Conservation (phyloP, 2,329 filamentous ascomycete species). For the Neofusicoccum sp. region DNA sequence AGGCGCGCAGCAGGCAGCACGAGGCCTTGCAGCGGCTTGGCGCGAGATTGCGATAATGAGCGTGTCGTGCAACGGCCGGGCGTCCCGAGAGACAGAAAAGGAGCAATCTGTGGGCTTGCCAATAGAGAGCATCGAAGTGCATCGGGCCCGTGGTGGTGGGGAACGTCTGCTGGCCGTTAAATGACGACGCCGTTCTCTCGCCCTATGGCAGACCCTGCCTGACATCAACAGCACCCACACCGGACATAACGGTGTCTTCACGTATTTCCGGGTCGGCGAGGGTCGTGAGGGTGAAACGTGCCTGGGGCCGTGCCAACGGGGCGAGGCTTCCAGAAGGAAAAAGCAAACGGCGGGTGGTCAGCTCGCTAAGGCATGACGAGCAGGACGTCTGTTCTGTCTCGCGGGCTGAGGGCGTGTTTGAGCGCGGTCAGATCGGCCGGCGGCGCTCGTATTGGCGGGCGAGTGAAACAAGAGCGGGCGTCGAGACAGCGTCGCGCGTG, state of each 20-base stretch:
- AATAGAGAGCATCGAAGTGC: background rate
- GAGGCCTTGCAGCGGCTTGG: constrained; percentile 3
- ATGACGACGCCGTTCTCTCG: background rate
- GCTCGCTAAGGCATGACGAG: constrained; percentile 4
- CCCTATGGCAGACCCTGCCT: background rate
- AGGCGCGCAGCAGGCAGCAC: constrained; percentile 8
- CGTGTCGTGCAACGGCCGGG: constrained; percentile 1
- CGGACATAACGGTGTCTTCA: constrained; percentile 1
- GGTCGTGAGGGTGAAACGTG: background rate
- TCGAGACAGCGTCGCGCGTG: constrained; percentile 1
- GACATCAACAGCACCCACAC: background rate
- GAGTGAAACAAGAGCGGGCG: constrained; percentile 1
- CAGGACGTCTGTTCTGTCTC: background rate
- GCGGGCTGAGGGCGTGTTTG: background rate
- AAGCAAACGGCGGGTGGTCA: background rate
- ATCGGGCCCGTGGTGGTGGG: background rate
- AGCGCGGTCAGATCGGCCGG: background rate
- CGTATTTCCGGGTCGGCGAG: background rate
- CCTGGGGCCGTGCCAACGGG: background rate
- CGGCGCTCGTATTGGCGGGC: constrained; percentile 7
- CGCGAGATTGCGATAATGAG: background rate
- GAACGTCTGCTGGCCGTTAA: constrained; percentile 9
- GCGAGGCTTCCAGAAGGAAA: constrained; percentile 12
- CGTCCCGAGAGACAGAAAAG: background rate
- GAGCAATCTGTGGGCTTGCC: constrained; percentile 2